Evolutionary conservation across 345 rosid species (phyloP), one percentile per base, ranked within the genome.

Genomic region (Trapa incisa): DNA sequence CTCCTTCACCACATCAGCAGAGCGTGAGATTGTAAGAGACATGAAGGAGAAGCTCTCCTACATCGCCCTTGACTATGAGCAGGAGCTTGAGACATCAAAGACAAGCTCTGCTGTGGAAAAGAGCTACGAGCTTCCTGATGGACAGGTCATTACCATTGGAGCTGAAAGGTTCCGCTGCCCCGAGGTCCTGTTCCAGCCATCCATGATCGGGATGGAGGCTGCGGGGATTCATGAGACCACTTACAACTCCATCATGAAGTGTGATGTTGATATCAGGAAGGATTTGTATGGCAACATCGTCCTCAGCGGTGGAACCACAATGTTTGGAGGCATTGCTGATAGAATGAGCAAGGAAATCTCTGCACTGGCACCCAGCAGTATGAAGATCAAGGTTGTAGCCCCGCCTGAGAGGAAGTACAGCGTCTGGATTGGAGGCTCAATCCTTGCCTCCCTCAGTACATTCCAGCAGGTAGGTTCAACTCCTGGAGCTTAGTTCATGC

Each of bases 321-420:
- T 86, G 91, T 86, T 86, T 76, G 68, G 81, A 0, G 91, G 91
- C 64, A 84, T 86, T 50, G 88, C 84, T 61, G 91, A 86, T 70
- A 84, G 91, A 80, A 86, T 86, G 91, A 84, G 84, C 78, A 86
- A 84, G 75, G 91, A 86, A 71, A 86, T 86, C 74, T 78, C 85
- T 5, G 88, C 91, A 6, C 80, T 86, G 64, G 86, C 88, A 66
- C 90, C 88, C 0, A 83, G 85, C 75, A 83, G 90, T 75, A 85
- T 85, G 89, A 85, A 85, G 81, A 83, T 83, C 63, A 86, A 86
- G 81, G 90, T 86, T 42, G 90, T 86, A 53, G 90, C 90, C 70
- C 91, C 91, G 56, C 88, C 91, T 0, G 91, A 86, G 75, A 84
- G 91, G 83, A 86, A 86, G 72, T 86, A 82, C 60, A 84, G 86